Evolutionary conservation across 208 protist species (phyloP).

Genomic region (Perkinsela sp.): DNA sequence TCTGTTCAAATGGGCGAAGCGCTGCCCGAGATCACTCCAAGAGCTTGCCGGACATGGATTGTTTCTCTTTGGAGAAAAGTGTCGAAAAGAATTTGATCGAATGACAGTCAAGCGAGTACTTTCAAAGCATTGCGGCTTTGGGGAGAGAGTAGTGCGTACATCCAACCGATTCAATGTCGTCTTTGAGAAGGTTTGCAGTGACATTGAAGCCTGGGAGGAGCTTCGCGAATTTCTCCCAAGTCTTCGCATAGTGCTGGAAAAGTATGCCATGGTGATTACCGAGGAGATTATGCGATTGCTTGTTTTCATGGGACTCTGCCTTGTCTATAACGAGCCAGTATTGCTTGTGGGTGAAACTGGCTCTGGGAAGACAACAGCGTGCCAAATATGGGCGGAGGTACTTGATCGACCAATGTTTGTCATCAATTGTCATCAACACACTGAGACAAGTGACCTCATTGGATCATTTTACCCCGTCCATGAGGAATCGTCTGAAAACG

Average conservation of each 20-base stretch:
- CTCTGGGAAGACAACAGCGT: slow-evolving; percentile 92
- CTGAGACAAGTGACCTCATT: slow-evolving; percentile 93
- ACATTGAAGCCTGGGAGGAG: slow-evolving; percentile 42
- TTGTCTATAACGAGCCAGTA: slow-evolving; percentile 77
- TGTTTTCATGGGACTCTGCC: slow-evolving; percentile 71
- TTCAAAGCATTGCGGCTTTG: neutral
- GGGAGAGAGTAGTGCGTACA: slow-evolving; percentile 5
- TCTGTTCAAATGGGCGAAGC: slow-evolving; percentile 96
- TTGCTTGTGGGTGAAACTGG: slow-evolving; percentile 95
- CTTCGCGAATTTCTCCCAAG: slow-evolving; percentile 25
- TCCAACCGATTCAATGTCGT: slow-evolving; percentile 31
- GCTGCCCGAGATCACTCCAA: slow-evolving; percentile 54
- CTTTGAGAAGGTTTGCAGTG: slow-evolving; percentile 25
- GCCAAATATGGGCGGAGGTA: slow-evolving; percentile 70
- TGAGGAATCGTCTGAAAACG: slow-evolving; percentile 20
- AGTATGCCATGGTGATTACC: slow-evolving; percentile 83
- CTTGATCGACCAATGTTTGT: slow-evolving; percentile 63
- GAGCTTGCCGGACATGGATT: slow-evolving; percentile 87
- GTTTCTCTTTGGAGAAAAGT: slow-evolving; percentile 87
- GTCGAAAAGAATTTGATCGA: slow-evolving; percentile 72
- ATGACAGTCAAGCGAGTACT: slow-evolving; percentile 71
- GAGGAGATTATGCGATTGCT: slow-evolving; percentile 80
- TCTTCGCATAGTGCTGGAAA: slow-evolving; percentile 23
- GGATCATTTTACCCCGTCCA: slow-evolving; percentile 59
- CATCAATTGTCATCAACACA: slow-evolving; percentile 99